Percentiles rank a stretch among this genome's conserved stretches.
Evolutionary conservation across 2,329 filamentous ascomycete species (phyloP).

Genomic region (Aspergillus sergii): DNA sequence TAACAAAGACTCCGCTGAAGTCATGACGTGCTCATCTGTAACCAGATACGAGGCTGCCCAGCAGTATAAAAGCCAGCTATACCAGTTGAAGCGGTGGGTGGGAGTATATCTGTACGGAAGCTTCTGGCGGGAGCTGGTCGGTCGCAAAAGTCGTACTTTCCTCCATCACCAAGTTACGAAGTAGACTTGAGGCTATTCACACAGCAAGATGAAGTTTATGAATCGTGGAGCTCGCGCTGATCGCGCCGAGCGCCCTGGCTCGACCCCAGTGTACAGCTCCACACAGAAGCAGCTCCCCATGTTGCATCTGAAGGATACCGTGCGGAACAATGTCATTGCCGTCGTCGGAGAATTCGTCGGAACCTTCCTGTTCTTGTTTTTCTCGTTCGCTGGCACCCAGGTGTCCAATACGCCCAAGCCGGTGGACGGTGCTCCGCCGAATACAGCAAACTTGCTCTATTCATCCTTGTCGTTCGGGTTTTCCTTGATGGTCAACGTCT

Average conservation of each 20-base stretch:
- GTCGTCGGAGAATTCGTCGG: slow-evolving; percentile 55
- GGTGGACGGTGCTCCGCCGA: slow-evolving; percentile 33
- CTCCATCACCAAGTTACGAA: neutral
- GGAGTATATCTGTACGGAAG: no score
- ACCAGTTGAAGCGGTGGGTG: neutral
- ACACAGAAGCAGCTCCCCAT: slow-evolving; percentile 33
- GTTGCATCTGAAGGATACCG: slow-evolving; percentile 35
- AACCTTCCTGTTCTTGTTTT: slow-evolving; percentile 55
- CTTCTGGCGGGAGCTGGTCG: neutral
- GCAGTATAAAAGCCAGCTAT: neutral
- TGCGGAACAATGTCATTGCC: slow-evolving; percentile 51
- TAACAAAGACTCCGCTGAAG: neutral
- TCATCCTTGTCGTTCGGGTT: slow-evolving; percentile 50
- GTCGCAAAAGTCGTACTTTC: neutral
- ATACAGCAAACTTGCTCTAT: slow-evolving; percentile 44
- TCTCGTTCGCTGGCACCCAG: slow-evolving; percentile 51
- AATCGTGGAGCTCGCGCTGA: neutral
- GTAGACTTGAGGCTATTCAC: no score
- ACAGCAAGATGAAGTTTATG: neutral
- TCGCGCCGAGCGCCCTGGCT: neutral
- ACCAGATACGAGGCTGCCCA: neutral
- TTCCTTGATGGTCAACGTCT: slow-evolving; percentile 55
- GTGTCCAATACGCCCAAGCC: slow-evolving; percentile 45
- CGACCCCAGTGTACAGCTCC: neutral
- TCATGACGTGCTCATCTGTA: neutral